These are phyloP conservation scores for Colletotrichum truncatum DNA, from an alignment of 2,329 filamentous ascomycete genomes.

Conservation along the genomic window DNA sequence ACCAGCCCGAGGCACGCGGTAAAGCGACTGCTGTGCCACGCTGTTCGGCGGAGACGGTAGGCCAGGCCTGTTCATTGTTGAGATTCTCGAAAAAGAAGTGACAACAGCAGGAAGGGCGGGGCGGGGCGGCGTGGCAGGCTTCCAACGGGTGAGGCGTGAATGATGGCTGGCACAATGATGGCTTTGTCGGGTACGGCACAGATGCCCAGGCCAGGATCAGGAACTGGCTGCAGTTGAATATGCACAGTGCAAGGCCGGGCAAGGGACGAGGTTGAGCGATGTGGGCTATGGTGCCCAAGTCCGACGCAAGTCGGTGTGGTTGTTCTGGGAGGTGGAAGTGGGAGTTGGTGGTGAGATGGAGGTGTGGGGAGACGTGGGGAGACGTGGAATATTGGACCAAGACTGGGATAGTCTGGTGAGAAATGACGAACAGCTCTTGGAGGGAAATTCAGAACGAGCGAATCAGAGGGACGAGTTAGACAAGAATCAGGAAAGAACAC, in stretches of 20 bases:
- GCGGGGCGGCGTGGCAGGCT: constrained; percentile 12
- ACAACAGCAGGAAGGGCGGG: background rate
- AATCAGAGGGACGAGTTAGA: background rate
- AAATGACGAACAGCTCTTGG: background rate
- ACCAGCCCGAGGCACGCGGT: background rate
- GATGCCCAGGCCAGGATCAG: constrained; percentile 7
- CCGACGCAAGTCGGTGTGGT: constrained; percentile 2
- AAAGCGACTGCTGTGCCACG: background rate
- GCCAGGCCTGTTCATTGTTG: background rate
- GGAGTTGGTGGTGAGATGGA: background rate
- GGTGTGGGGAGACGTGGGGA: constrained; percentile 6
- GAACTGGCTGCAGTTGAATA: constrained; percentile 4
- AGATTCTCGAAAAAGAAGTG: background rate
- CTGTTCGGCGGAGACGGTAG: background rate
- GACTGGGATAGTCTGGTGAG: background rate
- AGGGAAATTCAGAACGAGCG: background rate
- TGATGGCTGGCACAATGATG: constrained; percentile 8
- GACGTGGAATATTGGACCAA: background rate
- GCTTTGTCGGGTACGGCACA: constrained; percentile 11
- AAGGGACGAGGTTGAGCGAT: background rate
- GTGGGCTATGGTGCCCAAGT: constrained; percentile 3
- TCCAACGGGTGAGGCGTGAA: background rate
- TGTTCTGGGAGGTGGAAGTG: background rate
- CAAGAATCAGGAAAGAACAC: background rate
- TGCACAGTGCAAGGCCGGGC: background rate